A percentile compares a stretch with the other conserved stretches of the same genome.
These are phyloP conservation scores for Cladophialophora carrionii DNA, from an alignment of 2,329 filamentous ascomycete genomes.

Conservation along the genomic window DNA sequence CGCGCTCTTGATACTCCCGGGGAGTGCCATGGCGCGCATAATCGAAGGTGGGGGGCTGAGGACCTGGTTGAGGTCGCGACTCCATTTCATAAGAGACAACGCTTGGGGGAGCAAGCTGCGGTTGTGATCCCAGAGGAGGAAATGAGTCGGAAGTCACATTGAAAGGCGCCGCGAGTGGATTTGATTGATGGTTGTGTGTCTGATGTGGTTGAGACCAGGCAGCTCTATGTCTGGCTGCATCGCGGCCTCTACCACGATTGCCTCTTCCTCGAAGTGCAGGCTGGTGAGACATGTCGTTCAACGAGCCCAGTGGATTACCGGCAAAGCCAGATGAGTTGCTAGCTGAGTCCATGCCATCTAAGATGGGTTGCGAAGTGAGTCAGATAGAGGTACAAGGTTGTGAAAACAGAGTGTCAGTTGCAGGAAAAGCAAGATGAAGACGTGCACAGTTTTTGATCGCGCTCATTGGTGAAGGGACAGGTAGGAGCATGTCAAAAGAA, in stretches of 20 bases:
- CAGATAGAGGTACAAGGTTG: not conserved
- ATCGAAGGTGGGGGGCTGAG: constrained; percentile 13
- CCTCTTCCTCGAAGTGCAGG: constrained; percentile 15
- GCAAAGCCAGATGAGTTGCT: constrained; percentile 16
- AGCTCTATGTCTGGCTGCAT: constrained; percentile 7
- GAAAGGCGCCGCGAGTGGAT: not conserved
- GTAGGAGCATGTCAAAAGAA: not conserved
- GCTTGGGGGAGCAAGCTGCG: constrained; percentile 1
- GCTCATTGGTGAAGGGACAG: not conserved
- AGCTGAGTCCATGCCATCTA: constrained; percentile 14
- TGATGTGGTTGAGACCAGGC: constrained; percentile 11
- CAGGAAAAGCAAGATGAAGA: not conserved
- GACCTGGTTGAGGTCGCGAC: constrained; percentile 7
- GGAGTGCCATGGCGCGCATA: constrained; percentile 22
- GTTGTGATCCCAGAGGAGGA: constrained; percentile 16
- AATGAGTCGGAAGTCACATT: constrained; percentile 16
- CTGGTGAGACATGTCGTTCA: constrained; percentile 19
- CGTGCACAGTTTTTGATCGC: not conserved
- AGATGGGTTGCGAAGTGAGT: not conserved
- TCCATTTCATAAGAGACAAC: not conserved
- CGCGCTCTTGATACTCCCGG: constrained; percentile 32
- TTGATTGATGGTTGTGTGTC: not conserved
- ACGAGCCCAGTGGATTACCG: constrained; percentile 18
- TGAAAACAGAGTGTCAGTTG: not conserved
- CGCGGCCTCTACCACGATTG: constrained; percentile 4